Conservation (phyloP, 2,329 filamentous ascomycete genomes). For the Penicillium sp. region DNA sequence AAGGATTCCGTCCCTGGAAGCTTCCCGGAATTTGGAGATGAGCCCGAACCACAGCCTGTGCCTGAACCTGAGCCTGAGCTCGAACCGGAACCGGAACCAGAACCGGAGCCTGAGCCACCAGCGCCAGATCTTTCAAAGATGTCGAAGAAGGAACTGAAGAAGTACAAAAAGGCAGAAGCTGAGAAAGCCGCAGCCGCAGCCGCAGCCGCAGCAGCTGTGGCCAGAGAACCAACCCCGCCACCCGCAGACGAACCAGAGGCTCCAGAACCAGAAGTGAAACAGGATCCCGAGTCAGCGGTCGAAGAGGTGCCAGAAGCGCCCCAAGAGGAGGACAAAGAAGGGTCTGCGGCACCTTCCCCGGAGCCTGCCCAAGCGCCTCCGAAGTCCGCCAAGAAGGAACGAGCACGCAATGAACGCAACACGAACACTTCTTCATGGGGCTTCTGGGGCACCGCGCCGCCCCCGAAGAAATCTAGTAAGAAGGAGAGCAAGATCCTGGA, state of each 20-base stretch:
- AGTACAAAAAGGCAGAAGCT: slow-evolving; percentile 27
- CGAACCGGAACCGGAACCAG: slow-evolving; percentile 35
- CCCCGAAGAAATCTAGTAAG: slow-evolving; percentile 47
- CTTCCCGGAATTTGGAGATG: slow-evolving; percentile 47
- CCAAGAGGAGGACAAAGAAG: slow-evolving; percentile 27
- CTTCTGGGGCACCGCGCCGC: slow-evolving; percentile 62
- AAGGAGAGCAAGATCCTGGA: slow-evolving; percentile 46
- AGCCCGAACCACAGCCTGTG: slow-evolving; percentile 22
- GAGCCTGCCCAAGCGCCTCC: slow-evolving; percentile 52
- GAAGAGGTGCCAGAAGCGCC: slow-evolving; percentile 24
- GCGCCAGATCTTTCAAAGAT: slow-evolving; percentile 25
- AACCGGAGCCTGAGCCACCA: slow-evolving; percentile 18
- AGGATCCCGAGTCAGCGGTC: slow-evolving; percentile 22
- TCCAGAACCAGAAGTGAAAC: slow-evolving; percentile 28
- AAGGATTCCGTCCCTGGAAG: slow-evolving; percentile 53
- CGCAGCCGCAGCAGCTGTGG: slow-evolving; percentile 24
- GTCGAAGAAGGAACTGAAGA: slow-evolving; percentile 29
- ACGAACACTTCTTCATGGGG: slow-evolving; percentile 67
- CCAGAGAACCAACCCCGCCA: slow-evolving; percentile 22
- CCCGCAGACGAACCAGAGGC: slow-evolving; percentile 41
- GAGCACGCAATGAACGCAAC: slow-evolving; percentile 70
- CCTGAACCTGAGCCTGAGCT: slow-evolving; percentile 26
- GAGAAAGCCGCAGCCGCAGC: slow-evolving; percentile 29
- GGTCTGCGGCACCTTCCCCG: slow-evolving; percentile 50
- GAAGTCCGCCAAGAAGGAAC: slow-evolving; percentile 66